A percentile compares a stretch with the other conserved stretches of the same genome.
These are phyloP conservation scores for Starmerella kuoi DNA, from an alignment of 805 yeast genomes.

Conservation along the genomic window DNA sequence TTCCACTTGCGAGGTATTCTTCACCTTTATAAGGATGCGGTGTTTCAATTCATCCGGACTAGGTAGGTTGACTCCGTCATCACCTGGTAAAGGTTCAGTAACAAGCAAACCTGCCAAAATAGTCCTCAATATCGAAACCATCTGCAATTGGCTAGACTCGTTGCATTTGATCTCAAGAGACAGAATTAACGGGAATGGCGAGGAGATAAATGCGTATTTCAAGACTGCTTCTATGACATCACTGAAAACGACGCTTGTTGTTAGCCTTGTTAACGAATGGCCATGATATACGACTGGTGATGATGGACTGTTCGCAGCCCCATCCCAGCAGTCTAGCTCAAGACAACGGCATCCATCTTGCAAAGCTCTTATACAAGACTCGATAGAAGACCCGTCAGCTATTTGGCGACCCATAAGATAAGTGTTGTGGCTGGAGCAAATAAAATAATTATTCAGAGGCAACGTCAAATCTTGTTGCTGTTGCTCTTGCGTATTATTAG, in stretches of 20 bases:
- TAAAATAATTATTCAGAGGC: slow-evolving; percentile 76
- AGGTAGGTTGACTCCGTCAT: slow-evolving; percentile 38
- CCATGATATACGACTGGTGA: slow-evolving; percentile 88
- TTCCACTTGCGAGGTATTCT: slow-evolving; percentile 24
- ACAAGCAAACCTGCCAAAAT: slow-evolving; percentile 50
- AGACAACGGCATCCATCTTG: slow-evolving; percentile 89
- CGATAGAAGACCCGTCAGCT: slow-evolving; percentile 77
- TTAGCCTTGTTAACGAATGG: slow-evolving; percentile 42
- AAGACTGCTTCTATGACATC: slow-evolving; percentile 62
- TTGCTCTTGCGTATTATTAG: neutral
- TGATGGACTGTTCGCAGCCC: slow-evolving; percentile 34
- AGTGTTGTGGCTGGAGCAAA: slow-evolving; percentile 92
- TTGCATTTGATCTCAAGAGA: slow-evolving; percentile 80
- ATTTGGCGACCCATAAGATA: slow-evolving; percentile 79
- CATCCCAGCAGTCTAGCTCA: slow-evolving; percentile 96
- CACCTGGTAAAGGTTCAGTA: slow-evolving; percentile 28
- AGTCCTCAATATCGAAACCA: slow-evolving; percentile 41
- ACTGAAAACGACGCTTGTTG: slow-evolving; percentile 55
- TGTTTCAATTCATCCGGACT: slow-evolving; percentile 64
- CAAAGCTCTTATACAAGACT: slow-evolving; percentile 73
- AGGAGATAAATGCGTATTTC: slow-evolving; percentile 77
- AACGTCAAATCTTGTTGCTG: slow-evolving; percentile 33
- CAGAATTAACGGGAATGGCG: slow-evolving; percentile 74
- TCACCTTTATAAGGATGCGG: slow-evolving; percentile 65
- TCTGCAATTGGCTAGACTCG: slow-evolving; percentile 49